Base-by-base conservation (phyloP, 176 grass and related monocot genomes). In the Pharus latifolius region DNA sequence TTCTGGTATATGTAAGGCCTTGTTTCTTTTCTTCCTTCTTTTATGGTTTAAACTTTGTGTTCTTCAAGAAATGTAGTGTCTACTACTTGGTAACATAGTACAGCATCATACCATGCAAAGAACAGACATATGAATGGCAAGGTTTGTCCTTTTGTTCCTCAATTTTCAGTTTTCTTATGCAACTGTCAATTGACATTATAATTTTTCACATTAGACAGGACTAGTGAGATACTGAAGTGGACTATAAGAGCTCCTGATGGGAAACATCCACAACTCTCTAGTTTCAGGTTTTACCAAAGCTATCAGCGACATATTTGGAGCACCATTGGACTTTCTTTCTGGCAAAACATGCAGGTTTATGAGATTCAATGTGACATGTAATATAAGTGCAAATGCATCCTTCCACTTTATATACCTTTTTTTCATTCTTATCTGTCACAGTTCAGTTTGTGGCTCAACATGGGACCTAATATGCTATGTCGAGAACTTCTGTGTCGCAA, bases 391-490 rank as follows among this genome's bases (percentile, higher is more conserved):
- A n/a, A n/a, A n/a, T n/a, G n/a, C n/a, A n/a, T n/a, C n/a, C n/a
- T n/a, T n/a, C n/a, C n/a, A n/a, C n/a, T n/a, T n/a, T n/a, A n/a
- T n/a, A n/a, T n/a, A n/a, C 20, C 3, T 34, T n/a, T n/a, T n/a
- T n/a, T 16, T n/a, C 27, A 43, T 12, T 61, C 54, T 7, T 45
- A 49, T 22, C 20, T 24, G 51, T 69, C 31, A 71, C 75, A 91
- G 83, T 28, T 76, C 75, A 31, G 59, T 56, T 23, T 87, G 88
- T 1, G 80, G 69, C 18, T 53, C 83, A 10, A 80, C 52, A 58
- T 91, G 83, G 88, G 88, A 87, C 66, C 4, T 91, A 3, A 51
- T 91, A 11, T 91, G 88, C 63, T 91, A 91, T 55, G 30, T 92
- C 7, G 88, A 92, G 6, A 84, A 87, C 43, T 84, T 92, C 48